Evolutionary conservation across 2,329 filamentous ascomycete genomes (phyloP).

Genomic region (Exophiala bonariae): DNA sequence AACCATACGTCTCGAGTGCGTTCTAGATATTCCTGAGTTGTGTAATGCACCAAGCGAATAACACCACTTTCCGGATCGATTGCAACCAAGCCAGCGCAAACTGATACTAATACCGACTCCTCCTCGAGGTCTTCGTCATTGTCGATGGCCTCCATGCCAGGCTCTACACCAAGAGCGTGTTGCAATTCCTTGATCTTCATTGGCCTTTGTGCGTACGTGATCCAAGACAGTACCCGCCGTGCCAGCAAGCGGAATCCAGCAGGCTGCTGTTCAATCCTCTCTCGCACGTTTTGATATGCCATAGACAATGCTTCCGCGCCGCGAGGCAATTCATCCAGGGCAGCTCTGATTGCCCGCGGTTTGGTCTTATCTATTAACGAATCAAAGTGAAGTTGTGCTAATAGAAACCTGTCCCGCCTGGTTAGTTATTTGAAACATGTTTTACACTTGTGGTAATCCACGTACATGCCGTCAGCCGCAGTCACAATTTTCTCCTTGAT

Average conservation of each 20-base stretch:
- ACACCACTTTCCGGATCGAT: conserved; percentile 40
- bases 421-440: too few relatives aligned
- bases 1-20: not conserved
- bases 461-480: too few relatives aligned
- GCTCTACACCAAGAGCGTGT: conserved; percentile 27
- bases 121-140: conserved; percentile 22
- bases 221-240: conserved; percentile 23
- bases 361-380: too few relatives aligned
- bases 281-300: conserved; percentile 28
- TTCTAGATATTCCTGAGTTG: conserved; percentile 48
- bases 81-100: conserved; percentile 45
- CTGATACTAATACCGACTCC: conserved; percentile 32
- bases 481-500: too few relatives aligned
- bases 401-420: too few relatives aligned
- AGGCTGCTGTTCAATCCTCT: conserved; percentile 26
- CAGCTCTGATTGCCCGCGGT: too few relatives aligned
- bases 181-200: conserved; percentile 27
- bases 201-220: conserved; percentile 23
- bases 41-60: conserved; percentile 48
- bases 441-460: too few relatives aligned
- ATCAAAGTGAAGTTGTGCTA: too few relatives aligned
- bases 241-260: conserved; percentile 28
- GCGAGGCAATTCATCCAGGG: too few relatives aligned
- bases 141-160: conserved; percentile 11
- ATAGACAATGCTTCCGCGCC: conserved; percentile 15